Percentiles rank a stretch among this genome's conserved stretches.
These are phyloP conservation scores for Ascochyta pisi DNA, from an alignment of 2,329 filamentous ascomycete species.

Conservation along the genomic window DNA sequence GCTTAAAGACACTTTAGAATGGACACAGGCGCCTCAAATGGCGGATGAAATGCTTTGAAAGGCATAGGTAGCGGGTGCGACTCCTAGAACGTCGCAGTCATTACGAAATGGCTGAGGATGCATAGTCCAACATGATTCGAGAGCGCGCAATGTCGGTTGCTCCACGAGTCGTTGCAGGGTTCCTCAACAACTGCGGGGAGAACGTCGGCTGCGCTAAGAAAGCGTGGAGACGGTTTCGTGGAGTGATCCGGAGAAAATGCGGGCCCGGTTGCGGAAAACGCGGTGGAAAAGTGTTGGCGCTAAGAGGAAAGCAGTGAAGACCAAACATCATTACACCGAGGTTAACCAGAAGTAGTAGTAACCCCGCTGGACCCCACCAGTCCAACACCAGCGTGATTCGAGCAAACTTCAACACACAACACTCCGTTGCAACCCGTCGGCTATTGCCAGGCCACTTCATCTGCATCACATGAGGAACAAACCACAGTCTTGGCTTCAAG, in stretches of 20 bases:
- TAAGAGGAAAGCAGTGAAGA: constrained; percentile 1
- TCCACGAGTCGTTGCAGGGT: constrained; percentile 5
- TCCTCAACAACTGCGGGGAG: constrained; percentile 5
- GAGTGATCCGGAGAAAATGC: constrained; percentile 27
- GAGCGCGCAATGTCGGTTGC: constrained; percentile 1
- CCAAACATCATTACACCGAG: constrained; percentile 3
- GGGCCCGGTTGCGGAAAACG: constrained; percentile 12
- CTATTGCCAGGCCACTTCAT: neutral
- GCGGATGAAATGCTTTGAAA: constrained; percentile 28
- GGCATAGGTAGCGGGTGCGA: constrained; percentile 24
- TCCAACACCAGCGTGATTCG: constrained; percentile 3
- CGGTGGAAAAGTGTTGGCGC: constrained; percentile 11
- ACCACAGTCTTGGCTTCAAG: constrained; percentile 19
- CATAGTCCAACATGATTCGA: constrained; percentile 18
- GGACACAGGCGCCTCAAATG: constrained; percentile 1
- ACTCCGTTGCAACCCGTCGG: constrained; percentile 12
- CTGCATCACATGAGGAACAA: constrained; percentile 18
- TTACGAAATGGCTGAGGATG: constrained; percentile 2
- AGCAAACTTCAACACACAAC: constrained; percentile 13
- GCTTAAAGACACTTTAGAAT: constrained; percentile 2
- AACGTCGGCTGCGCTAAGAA: constrained; percentile 4
- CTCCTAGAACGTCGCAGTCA: constrained; percentile 19
- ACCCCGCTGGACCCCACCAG: constrained; percentile 16
- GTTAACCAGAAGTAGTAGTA: constrained; percentile 17
- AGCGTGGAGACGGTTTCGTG: constrained; percentile 24